Base-by-base conservation (phyloP, 1,284 basidiomycete genomes). In the Polyporus tsugae region DNA sequence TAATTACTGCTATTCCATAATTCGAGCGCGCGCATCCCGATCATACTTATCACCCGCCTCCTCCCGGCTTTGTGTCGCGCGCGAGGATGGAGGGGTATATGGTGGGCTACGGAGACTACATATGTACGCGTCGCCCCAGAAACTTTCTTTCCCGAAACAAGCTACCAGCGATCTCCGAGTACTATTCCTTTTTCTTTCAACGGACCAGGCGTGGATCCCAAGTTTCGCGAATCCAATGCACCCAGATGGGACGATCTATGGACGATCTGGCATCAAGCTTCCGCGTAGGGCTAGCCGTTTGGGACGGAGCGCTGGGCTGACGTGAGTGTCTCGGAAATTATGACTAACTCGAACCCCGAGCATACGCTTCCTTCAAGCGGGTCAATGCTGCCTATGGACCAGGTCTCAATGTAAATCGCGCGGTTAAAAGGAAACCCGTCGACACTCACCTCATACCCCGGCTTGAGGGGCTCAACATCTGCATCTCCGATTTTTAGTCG, bases 401-500 rank as follows among this genome's bases (percentile, higher is more conserved):
- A 42, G 33, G 6, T 2, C 38, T 38, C n/a, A 60, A 17, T 41
- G n/a, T 19, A 13, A 5, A 25, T 33, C 6, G 6, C 19, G 58
- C 61, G 42, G 15, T 13, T 62, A 17, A 73, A 60, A 33, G 59
- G 33, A 52, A 58, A 39, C 46, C 42, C 19, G 1, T 35, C 57
- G 17, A 41, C 22, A 72, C 83, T 46, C 71, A 90, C 91, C 82
- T 92, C 89, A 76, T 97, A 97, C 71, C 85, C 83, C 53, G 85
- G 81, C 59, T 82, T 76, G 57, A 95, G 82, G 4, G 83, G 78
- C 22, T 81, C 85, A 3, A 94, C 79, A 44, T 93, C 91, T 66
- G 86, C 85, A 62, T 91, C 90, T 60, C 84, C 80, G 3, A 98
- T 85, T 71, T 89, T 88, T 71, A 95, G 73, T 73, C 91, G 89